Evolutionary conservation across 768 basidiomycete genomes (phyloP).

Genomic region (Naganishia antarctica): DNA sequence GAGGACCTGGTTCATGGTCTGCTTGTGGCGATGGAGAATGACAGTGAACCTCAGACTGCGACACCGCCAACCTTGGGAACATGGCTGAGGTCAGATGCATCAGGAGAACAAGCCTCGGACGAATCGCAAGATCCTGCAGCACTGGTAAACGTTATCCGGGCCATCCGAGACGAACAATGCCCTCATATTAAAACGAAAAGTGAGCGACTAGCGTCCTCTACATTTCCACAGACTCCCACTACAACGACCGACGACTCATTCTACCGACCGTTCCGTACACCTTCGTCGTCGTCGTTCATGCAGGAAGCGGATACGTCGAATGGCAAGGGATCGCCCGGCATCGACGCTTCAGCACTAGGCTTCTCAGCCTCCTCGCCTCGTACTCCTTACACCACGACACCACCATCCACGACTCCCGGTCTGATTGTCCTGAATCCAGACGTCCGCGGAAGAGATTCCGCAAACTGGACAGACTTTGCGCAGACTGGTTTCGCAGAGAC

Average conservation of each 20-base stretch:
- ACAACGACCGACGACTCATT: not conserved
- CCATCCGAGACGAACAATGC: not conserved
- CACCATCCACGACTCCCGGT: not conserved
- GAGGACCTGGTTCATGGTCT: not conserved
- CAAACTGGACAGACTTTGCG: slow-evolving; percentile 14
- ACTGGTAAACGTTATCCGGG: not conserved
- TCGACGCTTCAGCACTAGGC: not conserved
- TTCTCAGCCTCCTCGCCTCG: not conserved
- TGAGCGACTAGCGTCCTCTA: not conserved
- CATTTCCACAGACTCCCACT: not conserved
- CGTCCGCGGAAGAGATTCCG: not conserved
- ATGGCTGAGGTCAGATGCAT: not conserved
- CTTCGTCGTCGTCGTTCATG: slow-evolving; percentile 14
- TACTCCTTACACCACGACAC: not conserved
- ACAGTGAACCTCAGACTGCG: not conserved
- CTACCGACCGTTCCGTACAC: slow-evolving; percentile 17
- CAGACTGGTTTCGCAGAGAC: slow-evolving; percentile 1
- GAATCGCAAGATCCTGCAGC: not conserved
- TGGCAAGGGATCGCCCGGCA: not conserved
- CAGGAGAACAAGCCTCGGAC: not conserved
- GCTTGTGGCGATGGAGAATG: not conserved
- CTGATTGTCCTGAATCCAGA: not conserved
- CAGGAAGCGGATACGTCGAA: not conserved
- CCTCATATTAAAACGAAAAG: not conserved
- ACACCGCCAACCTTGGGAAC: not conserved